phyloP scores from a whole-genome alignment of 305 asterid genomes.

The Solanum hybrid region DNA sequence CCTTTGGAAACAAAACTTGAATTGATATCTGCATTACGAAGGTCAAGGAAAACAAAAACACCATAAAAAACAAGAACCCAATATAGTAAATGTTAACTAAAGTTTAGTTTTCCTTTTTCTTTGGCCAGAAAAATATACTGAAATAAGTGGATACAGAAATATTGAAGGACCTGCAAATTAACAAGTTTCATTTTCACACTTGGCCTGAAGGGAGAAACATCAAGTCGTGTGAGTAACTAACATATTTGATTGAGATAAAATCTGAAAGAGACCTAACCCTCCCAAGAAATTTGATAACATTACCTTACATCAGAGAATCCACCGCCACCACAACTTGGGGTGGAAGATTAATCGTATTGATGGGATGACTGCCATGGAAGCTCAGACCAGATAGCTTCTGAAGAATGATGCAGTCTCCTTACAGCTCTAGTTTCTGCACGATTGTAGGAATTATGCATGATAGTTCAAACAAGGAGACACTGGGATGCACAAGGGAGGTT shows the following conservation, averaged over 20 bases:
- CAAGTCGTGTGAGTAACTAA: background rate
- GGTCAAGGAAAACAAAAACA: background rate
- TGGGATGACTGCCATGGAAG: background rate
- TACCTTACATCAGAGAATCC: background rate
- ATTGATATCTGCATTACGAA: background rate
- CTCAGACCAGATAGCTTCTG: background rate
- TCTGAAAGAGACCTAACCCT: background rate
- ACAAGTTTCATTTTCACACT: background rate
- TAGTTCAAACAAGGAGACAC: slow-evolving; percentile 19
- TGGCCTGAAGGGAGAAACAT: background rate
- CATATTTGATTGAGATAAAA: background rate
- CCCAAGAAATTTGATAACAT: background rate
- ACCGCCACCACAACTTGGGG: background rate
- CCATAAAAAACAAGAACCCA: background rate
- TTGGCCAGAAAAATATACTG: background rate
- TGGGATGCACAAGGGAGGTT: slow-evolving; percentile 62
- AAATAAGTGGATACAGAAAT: background rate
- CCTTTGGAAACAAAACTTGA: background rate
- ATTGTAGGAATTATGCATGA: too few relatives aligned
- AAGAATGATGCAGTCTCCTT: background rate
- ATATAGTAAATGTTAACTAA: background rate
- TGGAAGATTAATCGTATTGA: background rate
- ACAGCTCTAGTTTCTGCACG: background rate
- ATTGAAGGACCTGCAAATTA: background rate
- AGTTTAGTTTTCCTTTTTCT: background rate